Evolutionary conservation across 208 protist genomes (phyloP), one percentile per base, ranked within the genome.

Genomic region (Leishmania mexicana): DNA sequence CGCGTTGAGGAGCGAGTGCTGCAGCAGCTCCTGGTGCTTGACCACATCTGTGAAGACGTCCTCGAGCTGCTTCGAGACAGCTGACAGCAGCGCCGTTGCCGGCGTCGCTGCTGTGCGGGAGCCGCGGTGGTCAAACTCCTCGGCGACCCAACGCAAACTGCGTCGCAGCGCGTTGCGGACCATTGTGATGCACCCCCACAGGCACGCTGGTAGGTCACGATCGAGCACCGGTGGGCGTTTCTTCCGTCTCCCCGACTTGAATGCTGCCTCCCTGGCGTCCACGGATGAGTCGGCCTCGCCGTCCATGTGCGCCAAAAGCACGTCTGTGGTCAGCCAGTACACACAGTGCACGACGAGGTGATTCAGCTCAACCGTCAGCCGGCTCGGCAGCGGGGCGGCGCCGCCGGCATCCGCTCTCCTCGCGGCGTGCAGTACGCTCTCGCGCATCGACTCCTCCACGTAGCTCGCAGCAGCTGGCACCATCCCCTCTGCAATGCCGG

Each of bases 101-200:
- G 51, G 5, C 0, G 13, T 17, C 21, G 11, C 10, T 40, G 45
- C 54, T 42, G 3, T 31, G 38, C 71, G 6, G 64, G 45, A 42
- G 40, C 72, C 38, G 8, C 11, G 28, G 7, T 64, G 38, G 13
- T 65, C 75, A 19, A 85, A 49, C 62, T 92, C 84, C n/a, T 76
- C 49, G 1, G 19, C 35, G 8, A 88, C 45, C 92, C 92, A 97
- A 2, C 49, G 21, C 31, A 96, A 60, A 1, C 80, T 71, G 7
- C 94, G 89, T 35, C 76, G 68, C 5, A 97, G 79, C n/a, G 94
- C 94, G 49, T 89, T 87, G n/a, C 87, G 86, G 38, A 94, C 71
- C 31, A 90, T 57, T 11, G 88, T 86, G 4, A 95, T 71, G 13
- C 78, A 76, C 3, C 64, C 11, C 93, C 94, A 97, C 51, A 97